Percentiles rank a stretch among this genome's conserved stretches.
These are phyloP conservation scores for Bisporella sp. DNA, from an alignment of 2,329 filamentous ascomycete genomes.

Conservation along the genomic window DNA sequence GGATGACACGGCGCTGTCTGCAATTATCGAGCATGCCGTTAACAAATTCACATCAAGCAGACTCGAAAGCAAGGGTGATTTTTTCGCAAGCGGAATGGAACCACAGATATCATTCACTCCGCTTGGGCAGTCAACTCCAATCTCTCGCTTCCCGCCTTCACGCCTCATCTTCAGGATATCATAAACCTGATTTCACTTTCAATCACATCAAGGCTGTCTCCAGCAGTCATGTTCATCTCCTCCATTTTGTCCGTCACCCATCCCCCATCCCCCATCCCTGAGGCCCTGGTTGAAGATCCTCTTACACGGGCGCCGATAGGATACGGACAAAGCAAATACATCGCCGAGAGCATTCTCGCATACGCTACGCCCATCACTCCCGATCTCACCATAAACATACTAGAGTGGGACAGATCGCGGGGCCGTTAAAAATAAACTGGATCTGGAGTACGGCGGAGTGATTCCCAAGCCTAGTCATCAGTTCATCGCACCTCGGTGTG, in stretches of 20 bases:
- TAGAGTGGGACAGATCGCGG: conserved; percentile 42
- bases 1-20: neutral
- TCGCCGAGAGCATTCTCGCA: conserved; percentile 31
- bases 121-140: conserved; percentile 34
- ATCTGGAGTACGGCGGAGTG: conserved; percentile 51
- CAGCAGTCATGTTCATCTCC: conserved; percentile 18
- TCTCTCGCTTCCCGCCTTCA: conserved; percentile 27
- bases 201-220: conserved; percentile 4
- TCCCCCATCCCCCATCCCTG: neutral
- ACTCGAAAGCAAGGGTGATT: conserved; percentile 1
- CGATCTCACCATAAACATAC: conserved; percentile 12
- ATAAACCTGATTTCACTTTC: conserved; percentile 28
- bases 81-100: conserved; percentile 4
- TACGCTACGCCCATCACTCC: conserved; percentile 10
- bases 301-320: conserved; percentile 26
- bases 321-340: conserved; percentile 15
- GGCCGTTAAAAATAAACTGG: conserved; percentile 32
- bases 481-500: conserved; percentile 28
- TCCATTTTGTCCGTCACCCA: conserved; percentile 12
- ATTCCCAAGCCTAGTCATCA: conserved; percentile 40
- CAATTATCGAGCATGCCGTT: neutral
- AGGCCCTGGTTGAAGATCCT: conserved; percentile 9
- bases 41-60: neutral
- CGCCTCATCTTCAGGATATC: conserved; percentile 30
- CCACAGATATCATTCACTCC: conserved; percentile 14